Conservation (phyloP, 371 early-diverging fungal genomes). For the Conidiobolus incongruus region DNA sequence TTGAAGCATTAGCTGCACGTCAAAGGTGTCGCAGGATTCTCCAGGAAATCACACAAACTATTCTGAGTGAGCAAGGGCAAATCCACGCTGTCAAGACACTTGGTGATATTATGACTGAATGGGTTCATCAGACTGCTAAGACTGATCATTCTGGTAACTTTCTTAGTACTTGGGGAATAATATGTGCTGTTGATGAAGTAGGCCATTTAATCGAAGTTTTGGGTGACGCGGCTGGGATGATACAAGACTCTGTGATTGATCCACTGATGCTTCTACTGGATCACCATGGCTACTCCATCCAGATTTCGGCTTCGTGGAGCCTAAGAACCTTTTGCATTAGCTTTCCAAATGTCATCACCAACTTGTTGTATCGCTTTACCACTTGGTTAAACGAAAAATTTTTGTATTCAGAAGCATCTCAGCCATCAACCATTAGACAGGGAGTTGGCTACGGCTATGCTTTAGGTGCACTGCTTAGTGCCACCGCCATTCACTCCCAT, state of each 20-base stretch:
- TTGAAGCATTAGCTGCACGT: slow-evolving; percentile 1
- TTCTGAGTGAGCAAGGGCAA: slow-evolving; percentile 4
- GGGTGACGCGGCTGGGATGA: slow-evolving; percentile 33
- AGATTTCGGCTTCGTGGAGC: slow-evolving; percentile 47
- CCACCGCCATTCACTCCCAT: slow-evolving; percentile 36
- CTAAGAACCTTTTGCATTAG: slow-evolving; percentile 42
- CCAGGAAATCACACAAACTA: not conserved
- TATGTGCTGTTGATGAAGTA: slow-evolving; percentile 48
- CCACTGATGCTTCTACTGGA: slow-evolving; percentile 38
- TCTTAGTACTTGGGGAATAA: slow-evolving; percentile 19
- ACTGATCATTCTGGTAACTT: not conserved
- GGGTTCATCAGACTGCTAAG: not conserved
- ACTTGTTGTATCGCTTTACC: slow-evolving; percentile 29
- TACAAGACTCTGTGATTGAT: slow-evolving; percentile 29
- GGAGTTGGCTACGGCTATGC: slow-evolving; percentile 37
- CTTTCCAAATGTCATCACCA: slow-evolving; percentile 32
- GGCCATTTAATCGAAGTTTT: slow-evolving; percentile 46
- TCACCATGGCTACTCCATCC: slow-evolving; percentile 47
- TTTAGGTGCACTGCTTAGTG: slow-evolving; percentile 43
- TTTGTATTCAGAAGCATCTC: slow-evolving; percentile 15
- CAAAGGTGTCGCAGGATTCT: not conserved
- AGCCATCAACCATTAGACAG: slow-evolving; percentile 19
- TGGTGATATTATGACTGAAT: not conserved
- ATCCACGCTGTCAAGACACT: slow-evolving; percentile 1
- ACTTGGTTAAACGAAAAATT: slow-evolving; percentile 32